Evolutionary conservation across 768 basidiomycete genomes (phyloP), one percentile per base, ranked within the genome.

Genomic region (Rhodocollybia butyracea): DNA sequence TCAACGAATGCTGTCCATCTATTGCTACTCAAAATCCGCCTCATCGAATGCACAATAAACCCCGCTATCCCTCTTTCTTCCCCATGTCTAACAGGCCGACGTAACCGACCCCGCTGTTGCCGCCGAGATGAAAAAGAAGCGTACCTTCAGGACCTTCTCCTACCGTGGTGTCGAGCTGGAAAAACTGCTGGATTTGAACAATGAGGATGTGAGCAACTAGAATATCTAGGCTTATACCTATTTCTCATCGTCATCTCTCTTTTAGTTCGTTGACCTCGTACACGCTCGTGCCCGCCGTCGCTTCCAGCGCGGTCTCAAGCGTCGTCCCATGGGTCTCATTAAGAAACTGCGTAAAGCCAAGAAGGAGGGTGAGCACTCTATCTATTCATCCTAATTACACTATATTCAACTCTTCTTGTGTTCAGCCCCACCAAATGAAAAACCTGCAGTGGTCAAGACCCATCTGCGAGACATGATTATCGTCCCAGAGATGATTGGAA

Each of bases 401-500:
- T n/a, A n/a, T n/a, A n/a, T n/a, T n/a, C n/a, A n/a, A n/a, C n/a
- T n/a, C n/a, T n/a, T n/a, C n/a, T n/a, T n/a, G n/a, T n/a, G n/a
- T n/a, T n/a, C n/a, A n/a, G n/a, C 94, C n/a, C 91, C 85, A 55
- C 91, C 96, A 63, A 97, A 98, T 76, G 95, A 98, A 79, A 98
- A 99, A 82, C 97, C 97, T 57, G 83, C 93, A 51, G 91, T 94
- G 64, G 96, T 99, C 68, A 99, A 98, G 84, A 99, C 97, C 56
- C 97, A 99, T 76, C 82, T 99, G 65, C 93, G 97, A 67, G 88
- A 98, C 78, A 98, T 99, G 97, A 96, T 98, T 75, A 88, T 99
- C 75, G 97, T 99, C 57, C 97, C 97, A 47, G 97, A 99, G 81
- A 98, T 99, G 97, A 98, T 99, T 74, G 97, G 97, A 59, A 89